Evolutionary conservation across 1,284 basidiomycete species (phyloP), one percentile per base, ranked within the genome.

Genomic region (Gomphus bonarii): DNA sequence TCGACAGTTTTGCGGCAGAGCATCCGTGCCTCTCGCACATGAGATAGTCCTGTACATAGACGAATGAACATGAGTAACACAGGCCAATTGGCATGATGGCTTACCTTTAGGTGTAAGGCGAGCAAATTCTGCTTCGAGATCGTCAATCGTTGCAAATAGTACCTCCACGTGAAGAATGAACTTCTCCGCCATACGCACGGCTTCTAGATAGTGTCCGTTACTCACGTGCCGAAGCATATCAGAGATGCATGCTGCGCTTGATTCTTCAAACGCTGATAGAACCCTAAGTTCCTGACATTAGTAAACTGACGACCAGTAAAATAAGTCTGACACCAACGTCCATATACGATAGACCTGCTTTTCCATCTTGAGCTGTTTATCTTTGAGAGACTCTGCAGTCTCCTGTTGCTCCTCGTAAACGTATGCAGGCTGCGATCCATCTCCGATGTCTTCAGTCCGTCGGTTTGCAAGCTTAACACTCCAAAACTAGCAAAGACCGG

Each of bases 141-240:
- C 94, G 69, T 99, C 95, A 63, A 99, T 95, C 8, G 93, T 91
- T 7, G 92, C 93, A 66, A 99, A 99, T 16, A 99, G 80, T 35
- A 97, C 92, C 72, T 99, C 95, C 59, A 99, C 95, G 67, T 99
- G 97, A 30, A 99, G 75, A 62, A 99, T 97, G 68, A 99, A 99
- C 74, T 91, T 92, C 72, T 98, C 97, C 3, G 97, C 95, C 88
- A 98, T 94, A 61, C 92, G 80, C 65, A 99, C 95, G 57, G 95
- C 95, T 65, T 98, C 95, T 56, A 97, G 79, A 69, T 98, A 95
- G 65, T 94, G 86, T 14, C 93, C 91, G 65, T 89, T 95, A 77
- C 93, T 97, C 72, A 99, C 97, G 66, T 97, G 92, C 60, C 91
- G 78, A 59, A 99, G 77, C 95, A 99, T 99, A 68, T 99, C 95